These are phyloP conservation scores for Candida peoriensis DNA, from an alignment of 805 yeast genomes.

Conservation along the genomic window DNA sequence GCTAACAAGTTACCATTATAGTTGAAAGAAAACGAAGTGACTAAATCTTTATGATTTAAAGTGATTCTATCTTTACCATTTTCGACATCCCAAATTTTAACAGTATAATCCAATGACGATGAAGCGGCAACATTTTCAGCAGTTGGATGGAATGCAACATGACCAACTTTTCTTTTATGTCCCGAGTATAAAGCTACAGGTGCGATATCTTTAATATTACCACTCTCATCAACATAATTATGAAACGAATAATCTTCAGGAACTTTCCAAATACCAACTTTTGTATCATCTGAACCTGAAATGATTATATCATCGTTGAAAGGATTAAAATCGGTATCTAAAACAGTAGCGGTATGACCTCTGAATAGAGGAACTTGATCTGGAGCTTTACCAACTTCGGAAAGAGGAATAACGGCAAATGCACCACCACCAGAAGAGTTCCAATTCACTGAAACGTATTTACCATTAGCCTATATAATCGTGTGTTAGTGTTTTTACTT, in stretches of 20 bases:
- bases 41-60: constrained; percentile 81
- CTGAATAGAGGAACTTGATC: constrained; percentile 90
- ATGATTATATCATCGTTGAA: constrained; percentile 72
- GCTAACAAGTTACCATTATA: constrained; percentile 84
- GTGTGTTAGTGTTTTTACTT: background rate
- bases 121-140: constrained; percentile 86
- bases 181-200: constrained; percentile 74
- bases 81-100: constrained; percentile 86
- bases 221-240: constrained; percentile 48
- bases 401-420: constrained; percentile 85
- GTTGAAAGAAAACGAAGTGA: constrained; percentile 89
- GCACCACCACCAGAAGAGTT: constrained; percentile 97
- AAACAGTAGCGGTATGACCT: constrained; percentile 92
- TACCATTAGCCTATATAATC: constrained; percentile 57
- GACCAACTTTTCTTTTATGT: constrained; percentile 94
- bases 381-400: constrained; percentile 87
- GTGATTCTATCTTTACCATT: constrained; percentile 67
- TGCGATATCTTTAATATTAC: constrained; percentile 57
- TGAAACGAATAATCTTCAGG: constrained; percentile 78
- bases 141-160: constrained; percentile 81
- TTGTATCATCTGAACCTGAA: constrained; percentile 78
- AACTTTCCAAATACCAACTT: constrained; percentile 80
- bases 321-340: constrained; percentile 95
- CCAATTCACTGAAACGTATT: constrained; percentile 85
- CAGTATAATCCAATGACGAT: constrained; percentile 83